These are phyloP conservation scores for Chaetomium cochliodes DNA, from an alignment of 495 filamentous ascomycete genomes.

Conservation along the genomic window DNA sequence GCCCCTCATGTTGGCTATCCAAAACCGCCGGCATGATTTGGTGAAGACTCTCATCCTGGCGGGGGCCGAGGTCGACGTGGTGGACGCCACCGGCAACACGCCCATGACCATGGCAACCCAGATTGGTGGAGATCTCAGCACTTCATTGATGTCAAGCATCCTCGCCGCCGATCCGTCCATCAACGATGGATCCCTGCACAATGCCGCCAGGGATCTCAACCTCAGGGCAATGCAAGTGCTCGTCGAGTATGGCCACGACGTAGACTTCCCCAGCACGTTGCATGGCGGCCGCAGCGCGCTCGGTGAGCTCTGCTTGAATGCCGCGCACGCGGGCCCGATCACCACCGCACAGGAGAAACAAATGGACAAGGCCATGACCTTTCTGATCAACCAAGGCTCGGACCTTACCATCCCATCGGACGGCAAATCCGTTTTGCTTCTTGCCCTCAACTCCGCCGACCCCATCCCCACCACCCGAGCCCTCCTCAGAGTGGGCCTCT, in stretches of 20 bases:
- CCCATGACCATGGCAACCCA: constrained; percentile 49
- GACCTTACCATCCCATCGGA: constrained; percentile 45
- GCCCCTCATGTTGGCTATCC: constrained; percentile 51
- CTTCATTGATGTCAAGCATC: constrained; percentile 46
- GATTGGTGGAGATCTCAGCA: constrained; percentile 48
- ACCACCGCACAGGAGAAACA: constrained; percentile 41
- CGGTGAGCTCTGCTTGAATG: constrained; percentile 50
- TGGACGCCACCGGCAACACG: constrained; percentile 45
- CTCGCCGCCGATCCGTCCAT: constrained; percentile 46
- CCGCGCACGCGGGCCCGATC: constrained; percentile 39
- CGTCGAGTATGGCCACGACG: constrained; percentile 46
- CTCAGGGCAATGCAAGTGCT: constrained; percentile 44
- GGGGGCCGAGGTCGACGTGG: constrained; percentile 47
- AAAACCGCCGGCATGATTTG: constrained; percentile 43
- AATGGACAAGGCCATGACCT: constrained; percentile 50
- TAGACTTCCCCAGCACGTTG: constrained; percentile 50
- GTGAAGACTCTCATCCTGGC: constrained; percentile 44
- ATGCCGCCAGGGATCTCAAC: constrained; percentile 48
- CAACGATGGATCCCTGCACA: constrained; percentile 53
- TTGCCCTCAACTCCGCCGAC: constrained; percentile 46
- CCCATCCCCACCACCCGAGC: constrained; percentile 45
- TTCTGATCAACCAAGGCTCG: constrained; percentile 41
- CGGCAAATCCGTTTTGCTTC: constrained; percentile 47
- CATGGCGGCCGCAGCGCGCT: constrained; percentile 50
- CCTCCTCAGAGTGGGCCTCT: constrained; percentile 47